Percentiles rank a stretch among this genome's conserved stretches.
phyloP scores from a whole-genome alignment of 2,329 filamentous ascomycete species.

The Hansfordia pulvinata region DNA sequence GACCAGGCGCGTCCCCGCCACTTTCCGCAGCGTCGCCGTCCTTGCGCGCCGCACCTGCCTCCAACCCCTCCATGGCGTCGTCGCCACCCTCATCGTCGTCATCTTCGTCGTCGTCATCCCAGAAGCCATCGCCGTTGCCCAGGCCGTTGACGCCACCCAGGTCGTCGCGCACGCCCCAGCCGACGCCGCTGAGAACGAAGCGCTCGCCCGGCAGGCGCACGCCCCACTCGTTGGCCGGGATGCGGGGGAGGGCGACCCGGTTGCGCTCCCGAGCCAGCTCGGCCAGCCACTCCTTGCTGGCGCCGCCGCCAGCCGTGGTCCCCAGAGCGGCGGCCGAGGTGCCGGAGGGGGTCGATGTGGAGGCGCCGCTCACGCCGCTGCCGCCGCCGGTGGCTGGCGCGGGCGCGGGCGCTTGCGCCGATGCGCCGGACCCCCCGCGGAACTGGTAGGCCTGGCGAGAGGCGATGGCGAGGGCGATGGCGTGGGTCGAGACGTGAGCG shows the following conservation, averaged over 20 bases:
- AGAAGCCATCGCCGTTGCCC: conserved; percentile 36
- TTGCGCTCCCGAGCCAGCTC: conserved; percentile 64
- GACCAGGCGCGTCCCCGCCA: conserved; percentile 40
- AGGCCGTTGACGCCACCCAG: too few relatives aligned
- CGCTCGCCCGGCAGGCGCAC: conserved; percentile 53
- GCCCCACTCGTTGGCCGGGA: conserved; percentile 53
- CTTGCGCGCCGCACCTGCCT: conserved; percentile 27
- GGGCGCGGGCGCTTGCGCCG: too few relatives aligned
- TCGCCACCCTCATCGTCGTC: conserved; percentile 25
- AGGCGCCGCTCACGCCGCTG: too few relatives aligned
- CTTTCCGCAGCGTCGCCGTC: conserved; percentile 32
- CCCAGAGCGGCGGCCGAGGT: too few relatives aligned
- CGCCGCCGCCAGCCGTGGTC: conserved; percentile 31
- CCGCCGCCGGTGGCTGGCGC: too few relatives aligned
- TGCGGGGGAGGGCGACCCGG: conserved; percentile 48
- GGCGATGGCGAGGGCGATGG: conserved; percentile 60
- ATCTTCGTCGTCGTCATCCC: conserved; percentile 24
- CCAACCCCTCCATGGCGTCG: conserved; percentile 33
- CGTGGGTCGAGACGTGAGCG: conserved; percentile 48
- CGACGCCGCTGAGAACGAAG: conserved; percentile 52
- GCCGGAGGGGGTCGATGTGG: too few relatives aligned
- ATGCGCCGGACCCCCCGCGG: conserved; percentile 31
- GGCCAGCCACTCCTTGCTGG: conserved; percentile 62
- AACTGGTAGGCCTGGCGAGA: conserved; percentile 59
- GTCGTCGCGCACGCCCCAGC: conserved; percentile 51